Conservation (phyloP, 306 rosid genomes). For the Prosopis cineraria region DNA sequence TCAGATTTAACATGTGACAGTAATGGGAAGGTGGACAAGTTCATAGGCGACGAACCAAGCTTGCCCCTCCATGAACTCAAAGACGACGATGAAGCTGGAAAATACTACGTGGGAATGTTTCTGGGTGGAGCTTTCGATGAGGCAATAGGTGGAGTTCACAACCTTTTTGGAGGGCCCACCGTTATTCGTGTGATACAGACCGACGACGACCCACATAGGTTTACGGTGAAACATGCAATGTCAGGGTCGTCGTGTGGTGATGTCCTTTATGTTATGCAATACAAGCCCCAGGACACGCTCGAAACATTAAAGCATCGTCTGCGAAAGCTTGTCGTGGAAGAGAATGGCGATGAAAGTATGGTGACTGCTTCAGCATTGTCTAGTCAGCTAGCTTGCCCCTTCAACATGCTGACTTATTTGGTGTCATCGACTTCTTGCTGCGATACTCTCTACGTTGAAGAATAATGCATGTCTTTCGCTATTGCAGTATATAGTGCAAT, state of each 20-base stretch:
- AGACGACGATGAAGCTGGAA: slow-evolving; percentile 52
- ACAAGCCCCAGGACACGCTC: slow-evolving; percentile 91
- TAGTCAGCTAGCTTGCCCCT: slow-evolving; percentile 50
- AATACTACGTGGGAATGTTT: slow-evolving; percentile 92
- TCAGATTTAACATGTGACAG: slow-evolving; percentile 94
- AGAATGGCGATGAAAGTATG: slow-evolving; percentile 29
- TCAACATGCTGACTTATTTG: slow-evolving; percentile 79
- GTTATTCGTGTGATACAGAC: slow-evolving; percentile 82
- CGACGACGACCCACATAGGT: slow-evolving; percentile 81
- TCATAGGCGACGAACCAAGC: slow-evolving; percentile 74
- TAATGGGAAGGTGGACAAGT: slow-evolving; percentile 83
- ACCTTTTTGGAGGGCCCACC: slow-evolving; percentile 88
- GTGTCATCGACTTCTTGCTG: slow-evolving; percentile 45
- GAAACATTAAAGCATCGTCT: slow-evolving; percentile 87
- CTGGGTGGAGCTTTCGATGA: slow-evolving; percentile 98
- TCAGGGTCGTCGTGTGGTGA: slow-evolving; percentile 76
- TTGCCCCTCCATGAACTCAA: slow-evolving; percentile 76
- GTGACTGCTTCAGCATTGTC: not conserved
- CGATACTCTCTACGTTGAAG: slow-evolving; percentile 46
- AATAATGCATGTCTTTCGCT: slow-evolving; percentile 58
- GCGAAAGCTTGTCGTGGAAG: slow-evolving; percentile 42
- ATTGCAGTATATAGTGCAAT: slow-evolving; percentile 41
- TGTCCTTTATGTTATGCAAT: slow-evolving; percentile 91
- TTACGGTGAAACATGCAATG: slow-evolving; percentile 73
- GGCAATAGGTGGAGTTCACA: slow-evolving; percentile 94